phyloP scores from a whole-genome alignment of 2,329 filamentous ascomycete genomes.

The Ceratocystis eucalypticola region DNA sequence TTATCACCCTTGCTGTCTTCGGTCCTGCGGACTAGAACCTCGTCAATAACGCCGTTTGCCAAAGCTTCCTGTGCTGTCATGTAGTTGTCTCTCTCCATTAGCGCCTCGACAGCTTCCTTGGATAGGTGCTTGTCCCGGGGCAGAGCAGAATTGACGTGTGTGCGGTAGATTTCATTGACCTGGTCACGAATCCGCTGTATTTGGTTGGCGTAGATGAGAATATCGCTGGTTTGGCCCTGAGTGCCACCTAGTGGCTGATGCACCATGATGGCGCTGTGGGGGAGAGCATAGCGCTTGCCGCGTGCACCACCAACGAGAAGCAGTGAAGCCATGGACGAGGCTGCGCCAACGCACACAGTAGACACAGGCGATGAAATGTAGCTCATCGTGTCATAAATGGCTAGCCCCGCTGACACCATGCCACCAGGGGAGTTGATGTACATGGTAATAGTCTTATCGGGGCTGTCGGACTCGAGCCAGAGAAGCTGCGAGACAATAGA shows the following conservation, averaged over 20 bases:
- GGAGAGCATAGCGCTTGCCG: conserved; percentile 75
- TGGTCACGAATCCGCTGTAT: conserved; percentile 76
- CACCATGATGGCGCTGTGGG: conserved; percentile 93
- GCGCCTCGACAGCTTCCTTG: conserved; percentile 65
- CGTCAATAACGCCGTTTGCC: conserved; percentile 82
- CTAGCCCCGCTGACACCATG: conserved; percentile 65
- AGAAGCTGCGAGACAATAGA: conserved; percentile 90
- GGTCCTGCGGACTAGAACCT: conserved; percentile 45
- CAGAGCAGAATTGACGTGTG: conserved; percentile 67
- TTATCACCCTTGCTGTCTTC: not conserved
- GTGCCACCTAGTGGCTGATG: conserved; percentile 80
- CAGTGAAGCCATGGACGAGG: conserved; percentile 87
- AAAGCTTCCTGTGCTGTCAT: conserved; percentile 78
- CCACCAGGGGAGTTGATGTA: conserved; percentile 97
- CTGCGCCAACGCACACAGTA: conserved; percentile 88
- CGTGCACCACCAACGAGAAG: conserved; percentile 74
- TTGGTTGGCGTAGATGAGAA: conserved; percentile 93
- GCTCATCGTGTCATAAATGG: conserved; percentile 98
- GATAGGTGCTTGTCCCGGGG: conserved; percentile 62
- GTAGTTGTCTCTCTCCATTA: conserved; percentile 97
- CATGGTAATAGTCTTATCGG: conserved; percentile 86
- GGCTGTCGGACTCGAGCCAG: conserved; percentile 94
- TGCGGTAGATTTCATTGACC: conserved; percentile 79
- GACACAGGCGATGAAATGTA: conserved; percentile 89
- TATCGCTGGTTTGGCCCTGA: conserved; percentile 57